Evolutionary conservation across 495 filamentous ascomycete genomes (phyloP).

Genomic region (Parachaetomium inaequale): DNA sequence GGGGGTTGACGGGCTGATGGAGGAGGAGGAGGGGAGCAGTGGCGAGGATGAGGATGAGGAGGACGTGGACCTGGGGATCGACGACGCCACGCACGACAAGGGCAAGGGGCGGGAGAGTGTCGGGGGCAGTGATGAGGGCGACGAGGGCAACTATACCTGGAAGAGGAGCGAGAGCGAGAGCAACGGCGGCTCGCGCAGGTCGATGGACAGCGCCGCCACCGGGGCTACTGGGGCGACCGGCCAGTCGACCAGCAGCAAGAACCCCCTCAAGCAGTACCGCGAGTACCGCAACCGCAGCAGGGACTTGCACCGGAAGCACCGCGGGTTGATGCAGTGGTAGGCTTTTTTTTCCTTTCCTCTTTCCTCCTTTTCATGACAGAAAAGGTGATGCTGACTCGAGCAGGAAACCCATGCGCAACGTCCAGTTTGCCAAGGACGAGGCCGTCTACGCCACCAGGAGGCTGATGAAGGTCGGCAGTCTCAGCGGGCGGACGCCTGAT

Average conservation of each 20-base stretch:
- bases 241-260: slow-evolving; percentile 34
- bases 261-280: slow-evolving; percentile 46
- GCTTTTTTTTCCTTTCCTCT: slow-evolving; percentile 8
- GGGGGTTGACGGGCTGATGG: not conserved
- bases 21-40: slow-evolving; percentile 27
- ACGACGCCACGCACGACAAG: slow-evolving; percentile 36
- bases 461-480: slow-evolving; percentile 52
- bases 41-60: slow-evolving; percentile 33
- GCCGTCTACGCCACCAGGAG: slow-evolving; percentile 57
- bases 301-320: slow-evolving; percentile 63
- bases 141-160: slow-evolving; percentile 18
- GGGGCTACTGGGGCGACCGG: slow-evolving; percentile 7
- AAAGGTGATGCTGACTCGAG: slow-evolving; percentile 8
- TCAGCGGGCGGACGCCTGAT: slow-evolving; percentile 62
- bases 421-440: slow-evolving; percentile 69
- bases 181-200: slow-evolving; percentile 15
- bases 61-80: slow-evolving; percentile 43
- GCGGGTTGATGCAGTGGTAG: slow-evolving; percentile 72
- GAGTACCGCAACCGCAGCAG: slow-evolving; percentile 53
- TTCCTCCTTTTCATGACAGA: not conserved
- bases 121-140: slow-evolving; percentile 4
- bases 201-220: slow-evolving; percentile 23
- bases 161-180: slow-evolving; percentile 2
- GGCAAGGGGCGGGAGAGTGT: not conserved
- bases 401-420: slow-evolving; percentile 59